Evolutionary conservation across 805 yeast genomes (phyloP), one percentile per base, ranked within the genome.

Genomic region (Suhomyces sp.): DNA sequence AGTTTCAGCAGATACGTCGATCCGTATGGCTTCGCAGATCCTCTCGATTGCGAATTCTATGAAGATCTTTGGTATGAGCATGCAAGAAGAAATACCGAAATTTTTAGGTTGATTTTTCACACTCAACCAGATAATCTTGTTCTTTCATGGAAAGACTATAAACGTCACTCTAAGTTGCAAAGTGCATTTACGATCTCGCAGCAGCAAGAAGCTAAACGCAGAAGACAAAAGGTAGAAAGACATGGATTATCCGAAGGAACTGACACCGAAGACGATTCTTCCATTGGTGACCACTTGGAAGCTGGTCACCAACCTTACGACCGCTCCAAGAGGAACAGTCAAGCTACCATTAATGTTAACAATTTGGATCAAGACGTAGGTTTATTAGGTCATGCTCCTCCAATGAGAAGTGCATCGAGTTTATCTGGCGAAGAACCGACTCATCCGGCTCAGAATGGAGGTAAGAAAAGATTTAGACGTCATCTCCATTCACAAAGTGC

Each of bases 71-170:
- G 97, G 97, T 81, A 78, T 64, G 85, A 85, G 4, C 83, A 82
- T 60, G 97, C 99, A 0, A 73, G 86, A 49, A 78, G 92, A 60
- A 94, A 94, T 63, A 90, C 98, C 0, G 77, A 81, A 53, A 72
- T 96, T 1, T 94, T 81, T 72, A 78, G 97, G 54, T 76, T 86
- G 66, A 88, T 94, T 1, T 94, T 94, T 78, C 92, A 92, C 57
- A 84, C 89, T 55, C 99, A 96, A 64, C 99, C 99, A 0, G 99
- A 94, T 68, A 90, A 93, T 65, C 76, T 82, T 6, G 98, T 93
- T n/a, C 77, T 77, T 21, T 80, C 91, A 0, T 94, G 99, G 99
- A 80, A 80, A 51, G 96, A 90, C 51, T 94, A 90, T 67, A 92
- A 89, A 65, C 83, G 79, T 24, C 87, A 77, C 64, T 78, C 83